Evolutionary conservation across 345 rosid species (phyloP), one percentile per base, ranked within the genome.

Genomic region (Balakata baccata): DNA sequence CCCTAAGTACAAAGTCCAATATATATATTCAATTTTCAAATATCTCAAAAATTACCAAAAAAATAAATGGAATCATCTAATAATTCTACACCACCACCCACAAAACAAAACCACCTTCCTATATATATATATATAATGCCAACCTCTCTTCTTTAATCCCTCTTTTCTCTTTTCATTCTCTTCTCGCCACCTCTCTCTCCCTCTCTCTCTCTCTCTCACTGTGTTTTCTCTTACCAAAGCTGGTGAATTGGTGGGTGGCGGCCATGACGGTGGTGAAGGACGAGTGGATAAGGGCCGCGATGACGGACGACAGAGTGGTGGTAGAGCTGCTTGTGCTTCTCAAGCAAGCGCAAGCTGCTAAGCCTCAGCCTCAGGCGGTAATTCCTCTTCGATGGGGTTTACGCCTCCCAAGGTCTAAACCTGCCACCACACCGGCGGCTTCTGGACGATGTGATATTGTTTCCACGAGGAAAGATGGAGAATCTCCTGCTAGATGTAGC

Each of bases 221-320:
- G 51, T 11, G 1, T 29, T 47, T 46, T 65, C 52, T 66, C 4
- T 10, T 6, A 29, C 34, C 34, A 4, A 0, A 17, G 6, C 20
- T 6, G 54, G 6, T 18, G 2, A 20, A 10, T 43, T n/a, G 59
- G 59, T 22, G 25, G 57, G 0, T 25, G 68, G 50, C 72, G 81
- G 68, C 9, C 85, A 72, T 38, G 49, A 81, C 34, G 34, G 2
- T 29, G 34, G 34, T 29, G 34, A 29, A 66, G 64, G 94, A 93
- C 69, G 89, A 85, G 45, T 93, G 98, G 98, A 84, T 93, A 47
- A 77, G 58, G 50, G 81, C 89, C 41, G 98, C 98, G 71, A 88
- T 93, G 89, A 81, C 80, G 5, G 89, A 90, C 56, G 89, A 86
- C 81, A 74, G 57, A 20, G 77, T 90, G 66, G 98, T 89, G 25